Base-by-base conservation (phyloP, 2,329 filamentous ascomycete genomes). In the Xylariomycetidae sp. region DNA sequence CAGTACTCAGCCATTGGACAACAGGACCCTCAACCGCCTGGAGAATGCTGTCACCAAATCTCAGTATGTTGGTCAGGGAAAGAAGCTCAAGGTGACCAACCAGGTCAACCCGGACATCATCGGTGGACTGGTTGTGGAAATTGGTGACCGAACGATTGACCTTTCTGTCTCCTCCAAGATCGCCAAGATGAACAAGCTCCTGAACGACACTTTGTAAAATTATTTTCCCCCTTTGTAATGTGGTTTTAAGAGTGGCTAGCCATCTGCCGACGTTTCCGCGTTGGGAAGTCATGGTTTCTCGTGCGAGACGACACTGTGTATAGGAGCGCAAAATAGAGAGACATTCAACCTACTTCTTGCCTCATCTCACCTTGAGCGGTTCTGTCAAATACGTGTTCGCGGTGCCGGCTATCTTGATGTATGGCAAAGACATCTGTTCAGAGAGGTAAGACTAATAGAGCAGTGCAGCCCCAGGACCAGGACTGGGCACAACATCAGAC, bases 161-260 rank as follows among this genome's bases (percentile, higher is more conserved):
- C 84, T 96, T 53, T 92, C 85, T 68, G 89, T 98, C 58, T 90
- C 90, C 31, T 75, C 85, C 63, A 94, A 90, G 78, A 84, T 98
- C 67, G 78, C 86, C 64, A 94, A 88, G 81, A 87, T 98, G 80
- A 98, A 98, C 87, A 98, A 97, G 84, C 82, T 95, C 64, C 85
- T 98, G 62, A 89, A 78, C 54, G 92, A 98, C 70, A 77, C 84
- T 67, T 75, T 98, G 85, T 98, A 95, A 86, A 88, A 51, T 37
- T 54, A 57, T 50, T n/a, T n/a, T n/a, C n/a, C n/a, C n/a, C n/a
- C n/a, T n/a, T n/a, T n/a, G n/a, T n/a, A n/a, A n/a, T n/a, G n/a
- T n/a, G n/a, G n/a, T n/a, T n/a, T n/a, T n/a, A n/a, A n/a, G n/a
- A n/a, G n/a, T n/a, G n/a, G n/a, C n/a, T n/a, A 29, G 41, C 26